Base-by-base conservation (phyloP, 2,329 filamentous ascomycete species). In the Cladosporium colombiae region DNA sequence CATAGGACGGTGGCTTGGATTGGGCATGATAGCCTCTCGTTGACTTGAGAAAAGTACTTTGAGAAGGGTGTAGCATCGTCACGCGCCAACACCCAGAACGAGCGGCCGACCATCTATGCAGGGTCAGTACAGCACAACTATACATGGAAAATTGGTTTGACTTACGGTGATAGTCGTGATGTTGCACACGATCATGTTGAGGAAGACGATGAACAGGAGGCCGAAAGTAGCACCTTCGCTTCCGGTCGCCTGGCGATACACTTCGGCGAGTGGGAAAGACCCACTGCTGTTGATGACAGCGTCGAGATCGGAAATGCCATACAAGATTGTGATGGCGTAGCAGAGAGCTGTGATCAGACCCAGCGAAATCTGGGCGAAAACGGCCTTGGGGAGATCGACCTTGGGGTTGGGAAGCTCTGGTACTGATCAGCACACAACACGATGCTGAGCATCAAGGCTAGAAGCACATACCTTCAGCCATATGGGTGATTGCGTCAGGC, bases 41-140 rank as follows among this genome's bases (percentile, higher is more conserved):
- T 82, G 69, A 89, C 85, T 21, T 72, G 75, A n/a, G 81, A 78
- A 66, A 88, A 84, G 75, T 85, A 78, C 13, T 71, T 65, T 1
- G 82, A 80, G 71, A 87, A 84, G 0, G 87, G 87, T 2, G 87
- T 86, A 2, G 86, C 86, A 46, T 84, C 83, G 73, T 89, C 87
- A 35, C 87, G 83, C 44, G 86, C 84, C 21, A 86, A 76, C 1
- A 82, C 80, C 84, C 84, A 86, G 75, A 37, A 80, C 75, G 73
- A 70, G 23, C 76, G 73, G n/a, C 74, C 72, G 33, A 75, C 69
- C 74, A 73, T 88, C 35, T 85, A 75, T 2, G 85, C 25, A 29
- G 6, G 29, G 50, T 53, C 6, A 53, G 50, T 31, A 11, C 2
- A 1, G 16, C 5, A 53, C 16, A 31, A 21, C n/a, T 53, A 3